Base-by-base conservation (phyloP, 495 filamentous ascomycete species). In the Friedmanniomyces simplex region DNA sequence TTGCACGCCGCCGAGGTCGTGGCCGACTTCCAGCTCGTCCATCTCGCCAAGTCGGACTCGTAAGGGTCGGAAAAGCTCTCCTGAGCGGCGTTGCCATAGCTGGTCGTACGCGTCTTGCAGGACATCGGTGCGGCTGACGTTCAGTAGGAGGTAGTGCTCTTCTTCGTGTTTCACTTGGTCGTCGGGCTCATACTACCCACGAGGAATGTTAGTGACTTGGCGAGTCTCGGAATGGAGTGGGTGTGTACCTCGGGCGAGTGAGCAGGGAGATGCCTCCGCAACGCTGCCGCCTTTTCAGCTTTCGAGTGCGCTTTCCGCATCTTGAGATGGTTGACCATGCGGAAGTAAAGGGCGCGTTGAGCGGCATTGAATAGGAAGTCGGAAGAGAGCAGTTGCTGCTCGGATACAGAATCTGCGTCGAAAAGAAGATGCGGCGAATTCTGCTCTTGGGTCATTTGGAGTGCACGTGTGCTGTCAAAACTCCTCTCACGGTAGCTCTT, bases 1-100 rank as follows among this genome's bases (percentile, higher is more conserved):
- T 59, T 95, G 89, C 3, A 97, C 89, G 50, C 93, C 93, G 53
- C 93, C 93, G 55, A 90, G 87, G 71, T 98, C 93, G 20, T 91
- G 77, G 1, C 93, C 93, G 65, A 94, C 85, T 71, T 96, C 93
- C 16, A 89, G 88, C 57, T 78, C 77, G 21, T 82, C 77, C 66
- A 86, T n/a, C 32, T 64, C 84, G 4, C 88, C 88, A 61, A 97
- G 82, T 45, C 86, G 82, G 28, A 98, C 86, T 59, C 95, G 95
- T 26, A 98, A 73, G 0, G 93, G 93, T 30, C 85, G 79, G 70
- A 89, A 74, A 4, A 97, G 74, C 70, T 96, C 88, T 25, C 88
- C 79, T 60, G 82, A 80, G 69, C 95, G 84, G 41, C 89, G 80
- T 37, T 86, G 77, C 87, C 91, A 96, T 12, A 97, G 76, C 66